phyloP scores from a whole-genome alignment of 1,284 basidiomycete genomes.

The Trametes hirsuta region DNA sequence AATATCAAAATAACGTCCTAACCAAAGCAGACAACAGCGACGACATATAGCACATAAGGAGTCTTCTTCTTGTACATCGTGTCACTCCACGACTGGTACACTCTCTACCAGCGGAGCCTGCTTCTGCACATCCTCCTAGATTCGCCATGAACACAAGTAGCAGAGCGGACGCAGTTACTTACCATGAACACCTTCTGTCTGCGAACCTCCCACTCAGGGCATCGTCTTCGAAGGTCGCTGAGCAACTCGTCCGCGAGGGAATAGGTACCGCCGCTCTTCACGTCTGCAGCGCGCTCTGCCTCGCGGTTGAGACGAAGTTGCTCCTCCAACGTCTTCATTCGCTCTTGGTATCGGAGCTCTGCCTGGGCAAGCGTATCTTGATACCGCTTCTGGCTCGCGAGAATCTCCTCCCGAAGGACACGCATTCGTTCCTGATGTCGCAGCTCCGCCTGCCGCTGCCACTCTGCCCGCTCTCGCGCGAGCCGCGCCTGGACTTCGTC shows the following conservation, averaged over 20 bases:
- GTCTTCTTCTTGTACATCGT: slow-evolving; percentile 12
- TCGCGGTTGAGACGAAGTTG: slow-evolving; percentile 26
- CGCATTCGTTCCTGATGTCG: slow-evolving; percentile 48
- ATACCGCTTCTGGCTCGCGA: slow-evolving; percentile 31
- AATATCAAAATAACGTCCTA: slow-evolving; percentile 30
- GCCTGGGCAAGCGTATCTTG: slow-evolving; percentile 28
- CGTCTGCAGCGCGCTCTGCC: slow-evolving; percentile 26
- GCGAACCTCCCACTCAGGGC: slow-evolving; percentile 67
- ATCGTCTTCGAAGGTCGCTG: slow-evolving; percentile 50
- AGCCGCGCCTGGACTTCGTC: slow-evolving; percentile 47
- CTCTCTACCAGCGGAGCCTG: slow-evolving; percentile 28
- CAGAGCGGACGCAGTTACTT: slow-evolving; percentile 6
- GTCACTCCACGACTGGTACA: slow-evolving; percentile 10
- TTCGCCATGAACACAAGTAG: slow-evolving; percentile 1
- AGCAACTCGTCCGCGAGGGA: slow-evolving; percentile 35
- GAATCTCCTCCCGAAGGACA: slow-evolving; percentile 38
- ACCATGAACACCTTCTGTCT: slow-evolving; percentile 47
- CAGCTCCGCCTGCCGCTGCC: slow-evolving; percentile 57
- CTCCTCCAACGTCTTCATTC: slow-evolving; percentile 30
- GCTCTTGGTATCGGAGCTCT: slow-evolving; percentile 32
- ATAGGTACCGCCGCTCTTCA: slow-evolving; percentile 24
- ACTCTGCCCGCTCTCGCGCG: slow-evolving; percentile 61
- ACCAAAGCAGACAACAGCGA: slow-evolving; percentile 15
- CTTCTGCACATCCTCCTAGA: slow-evolving; percentile 18
- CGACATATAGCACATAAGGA: slow-evolving; percentile 19